Base-by-base conservation (phyloP, 2,329 filamentous ascomycete genomes). In the Cladosporium sp. region DNA sequence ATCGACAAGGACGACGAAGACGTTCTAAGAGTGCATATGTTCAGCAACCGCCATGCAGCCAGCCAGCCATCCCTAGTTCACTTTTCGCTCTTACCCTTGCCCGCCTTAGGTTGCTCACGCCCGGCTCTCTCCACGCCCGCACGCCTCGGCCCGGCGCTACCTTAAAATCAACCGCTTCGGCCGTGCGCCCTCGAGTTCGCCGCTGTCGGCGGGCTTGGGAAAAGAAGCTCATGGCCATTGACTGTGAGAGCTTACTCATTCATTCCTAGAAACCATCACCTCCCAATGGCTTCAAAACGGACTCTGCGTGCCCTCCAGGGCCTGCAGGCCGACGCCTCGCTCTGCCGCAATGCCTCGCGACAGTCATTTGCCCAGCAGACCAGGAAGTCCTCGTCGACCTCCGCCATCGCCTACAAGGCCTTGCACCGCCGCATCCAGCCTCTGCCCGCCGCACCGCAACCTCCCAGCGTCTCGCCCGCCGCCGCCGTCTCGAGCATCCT, bases 401-500 rank as follows among this genome's bases (percentile, higher is more conserved):
- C 90, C 50, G 92, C 93, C 56, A 83, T 97, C 57, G 91, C 91
- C 64, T 97, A 97, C 82, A 98, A 98, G 78, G 89, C 92, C 51
- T 81, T 97, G 56, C 92, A 95, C 67, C 87, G 90, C 63, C 88
- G 92, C 58, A 87, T 92, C 54, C 85, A 88, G 16, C 88, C 91
- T 55, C 87, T 95, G 48, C 86, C 88, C 49, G 82, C 88, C 59
- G 78, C 86, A 50, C 78, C 85, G 22, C 84, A 88, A 30, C 78
- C 89, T 9, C 45, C 59, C 42, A 89, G 89, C 78, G 95, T 92
- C 65, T 82, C 82, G 52, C 91, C 91, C 32, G 91, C 93, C 61
- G 89, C 93, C 15, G 93, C 93, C 59, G 93, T 98, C 58, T 95
- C 89, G 67, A 95, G 92, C 69, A 98, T 98, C 67, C 87, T 98